These are phyloP conservation scores for Ceratocystis albifundus DNA, from an alignment of 2,329 filamentous ascomycete genomes.

Conservation along the genomic window DNA sequence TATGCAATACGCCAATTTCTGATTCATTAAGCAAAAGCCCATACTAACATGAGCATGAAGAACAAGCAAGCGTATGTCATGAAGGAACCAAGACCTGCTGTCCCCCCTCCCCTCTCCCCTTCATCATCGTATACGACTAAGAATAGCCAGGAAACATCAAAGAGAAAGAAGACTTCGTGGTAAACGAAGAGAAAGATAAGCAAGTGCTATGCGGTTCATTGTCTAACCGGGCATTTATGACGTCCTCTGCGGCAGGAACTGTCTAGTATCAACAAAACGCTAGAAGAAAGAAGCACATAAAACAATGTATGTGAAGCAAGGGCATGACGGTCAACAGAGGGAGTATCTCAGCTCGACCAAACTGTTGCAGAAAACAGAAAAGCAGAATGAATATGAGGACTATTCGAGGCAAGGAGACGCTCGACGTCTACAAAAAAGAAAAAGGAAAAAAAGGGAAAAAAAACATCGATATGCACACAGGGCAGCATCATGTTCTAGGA, in stretches of 20 bases:
- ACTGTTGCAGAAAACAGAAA: neutral
- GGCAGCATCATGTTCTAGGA: too few species aligned
- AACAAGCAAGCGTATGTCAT: too few species aligned
- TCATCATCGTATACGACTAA: neutral
- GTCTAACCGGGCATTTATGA: neutral
- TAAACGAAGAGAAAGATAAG: neutral
- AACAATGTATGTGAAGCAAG: neutral
- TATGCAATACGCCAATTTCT: too few species aligned
- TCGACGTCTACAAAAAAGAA: too few species aligned
- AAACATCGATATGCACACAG: too few species aligned
- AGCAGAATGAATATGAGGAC: neutral
- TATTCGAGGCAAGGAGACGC: too few species aligned
- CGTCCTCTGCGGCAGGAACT: neutral
- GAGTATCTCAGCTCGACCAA: neutral
- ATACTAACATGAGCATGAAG: too few species aligned
- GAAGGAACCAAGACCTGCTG: too few species aligned
- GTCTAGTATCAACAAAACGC: slow-evolving; percentile 28
- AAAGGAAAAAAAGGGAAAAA: too few species aligned
- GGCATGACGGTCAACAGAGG: neutral
- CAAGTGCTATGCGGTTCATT: neutral
- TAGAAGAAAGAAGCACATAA: neutral
- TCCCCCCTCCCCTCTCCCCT: too few species aligned
- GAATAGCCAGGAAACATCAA: neutral
- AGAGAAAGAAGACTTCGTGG: neutral
- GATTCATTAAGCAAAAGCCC: too few species aligned